Percentiles rank a stretch among this genome's conserved stretches.
phyloP scores from a whole-genome alignment of 2,329 filamentous ascomycete genomes.

The Cladosporium sp. region DNA sequence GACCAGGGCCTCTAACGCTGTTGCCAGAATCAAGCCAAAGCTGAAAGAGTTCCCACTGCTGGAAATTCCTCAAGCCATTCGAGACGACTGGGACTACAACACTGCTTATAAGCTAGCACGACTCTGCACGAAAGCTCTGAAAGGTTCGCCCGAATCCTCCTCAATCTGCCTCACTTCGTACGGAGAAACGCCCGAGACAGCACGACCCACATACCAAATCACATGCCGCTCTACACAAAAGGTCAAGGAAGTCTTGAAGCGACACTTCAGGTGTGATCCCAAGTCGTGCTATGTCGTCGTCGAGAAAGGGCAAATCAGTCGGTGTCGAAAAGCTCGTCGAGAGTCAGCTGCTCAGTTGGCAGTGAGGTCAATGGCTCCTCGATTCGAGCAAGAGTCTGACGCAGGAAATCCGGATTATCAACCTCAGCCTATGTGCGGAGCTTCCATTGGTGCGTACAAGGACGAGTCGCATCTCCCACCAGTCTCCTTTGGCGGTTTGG shows the following conservation, averaged over 20 bases:
- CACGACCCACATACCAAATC: slow-evolving; percentile 72
- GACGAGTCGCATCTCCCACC: slow-evolving; percentile 84
- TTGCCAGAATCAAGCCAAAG: slow-evolving; percentile 25
- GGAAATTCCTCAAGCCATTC: slow-evolving; percentile 61
- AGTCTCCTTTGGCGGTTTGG: slow-evolving; percentile 85
- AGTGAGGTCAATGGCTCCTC: slow-evolving; percentile 18
- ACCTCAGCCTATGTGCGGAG: slow-evolving; percentile 75
- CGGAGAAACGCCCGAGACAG: slow-evolving; percentile 66
- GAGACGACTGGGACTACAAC: slow-evolving; percentile 71
- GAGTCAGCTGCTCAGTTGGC: slow-evolving; percentile 18
- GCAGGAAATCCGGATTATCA: slow-evolving; percentile 76
- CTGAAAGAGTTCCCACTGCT: slow-evolving; percentile 38
- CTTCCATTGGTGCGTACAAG: slow-evolving; percentile 89
- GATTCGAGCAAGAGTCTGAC: slow-evolving; percentile 23
- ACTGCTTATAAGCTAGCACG: slow-evolving; percentile 74
- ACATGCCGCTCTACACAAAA: slow-evolving; percentile 75
- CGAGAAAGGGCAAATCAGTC: slow-evolving; percentile 57
- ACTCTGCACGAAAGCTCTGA: slow-evolving; percentile 69
- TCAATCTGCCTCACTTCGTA: slow-evolving; percentile 77
- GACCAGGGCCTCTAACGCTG: slow-evolving; percentile 1
- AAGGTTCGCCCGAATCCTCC: slow-evolving; percentile 73
- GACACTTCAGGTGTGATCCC: slow-evolving; percentile 69
- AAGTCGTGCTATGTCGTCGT: slow-evolving; percentile 69
- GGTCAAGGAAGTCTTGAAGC: slow-evolving; percentile 70
- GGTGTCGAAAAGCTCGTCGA: slow-evolving; percentile 25